Evolutionary conservation across 2,329 filamentous ascomycete genomes (phyloP).

Genomic region (Colletotrichum destructivum): DNA sequence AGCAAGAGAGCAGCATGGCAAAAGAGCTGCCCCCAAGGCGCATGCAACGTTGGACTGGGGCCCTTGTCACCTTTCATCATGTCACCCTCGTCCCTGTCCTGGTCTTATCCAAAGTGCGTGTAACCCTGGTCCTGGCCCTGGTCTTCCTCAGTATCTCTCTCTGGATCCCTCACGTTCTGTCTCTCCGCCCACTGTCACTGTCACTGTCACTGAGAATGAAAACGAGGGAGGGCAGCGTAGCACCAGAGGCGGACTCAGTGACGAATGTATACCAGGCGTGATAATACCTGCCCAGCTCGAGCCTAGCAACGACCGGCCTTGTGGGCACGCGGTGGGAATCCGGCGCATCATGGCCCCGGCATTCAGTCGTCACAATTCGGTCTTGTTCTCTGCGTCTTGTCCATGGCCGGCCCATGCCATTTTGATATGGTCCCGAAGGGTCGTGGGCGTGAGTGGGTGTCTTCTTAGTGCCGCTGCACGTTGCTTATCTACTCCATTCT

Average conservation of each 20-base stretch:
- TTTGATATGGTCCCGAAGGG: neutral
- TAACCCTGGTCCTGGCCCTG: constrained; percentile 11
- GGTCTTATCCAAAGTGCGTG: constrained; percentile 11
- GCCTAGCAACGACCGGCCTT: no score
- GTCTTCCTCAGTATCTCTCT: neutral
- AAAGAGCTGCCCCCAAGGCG: constrained; percentile 31
- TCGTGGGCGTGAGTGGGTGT: no score
- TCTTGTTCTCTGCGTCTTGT: constrained; percentile 10
- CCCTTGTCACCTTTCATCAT: constrained; percentile 22
- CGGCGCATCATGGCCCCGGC: neutral
- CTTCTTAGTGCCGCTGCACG: neutral
- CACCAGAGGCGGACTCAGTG: constrained; percentile 4
- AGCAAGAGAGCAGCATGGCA: neutral
- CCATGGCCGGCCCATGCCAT: constrained; percentile 4
- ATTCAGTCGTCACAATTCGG: constrained; percentile 32
- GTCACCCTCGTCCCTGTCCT: constrained; percentile 12
- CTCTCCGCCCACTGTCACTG: neutral
- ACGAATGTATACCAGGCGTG: constrained; percentile 10
- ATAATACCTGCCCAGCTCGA: constrained; percentile 1
- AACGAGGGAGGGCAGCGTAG: neutral
- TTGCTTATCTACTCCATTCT: neutral
- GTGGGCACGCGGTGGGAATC: constrained; percentile 1
- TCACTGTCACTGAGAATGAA: neutral
- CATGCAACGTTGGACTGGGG: constrained; percentile 41
- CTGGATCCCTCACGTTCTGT: constrained; percentile 1